These are phyloP conservation scores for Pleurotus pulmonarius DNA, from an alignment of 768 basidiomycete genomes.

Conservation along the genomic window DNA sequence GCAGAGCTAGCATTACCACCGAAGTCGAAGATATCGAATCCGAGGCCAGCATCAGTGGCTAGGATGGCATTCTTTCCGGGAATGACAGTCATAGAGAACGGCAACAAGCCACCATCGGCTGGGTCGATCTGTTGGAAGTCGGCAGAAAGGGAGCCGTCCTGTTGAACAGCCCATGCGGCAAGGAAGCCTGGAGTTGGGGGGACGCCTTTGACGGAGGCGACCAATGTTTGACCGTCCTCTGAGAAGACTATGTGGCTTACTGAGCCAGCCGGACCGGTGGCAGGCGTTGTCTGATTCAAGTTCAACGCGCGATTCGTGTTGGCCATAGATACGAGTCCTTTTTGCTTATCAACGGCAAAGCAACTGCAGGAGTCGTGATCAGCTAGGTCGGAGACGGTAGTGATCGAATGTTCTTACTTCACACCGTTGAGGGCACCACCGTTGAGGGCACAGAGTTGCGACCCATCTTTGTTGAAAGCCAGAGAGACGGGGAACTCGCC, in stretches of 20 bases:
- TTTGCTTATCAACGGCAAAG: conserved; percentile 36
- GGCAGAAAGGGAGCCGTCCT: conserved; percentile 38
- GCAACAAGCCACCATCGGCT: conserved; percentile 37
- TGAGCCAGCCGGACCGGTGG: conserved; percentile 44
- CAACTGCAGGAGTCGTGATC: conserved; percentile 25
- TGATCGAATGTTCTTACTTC: conserved; percentile 18
- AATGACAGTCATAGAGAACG: conserved; percentile 45
- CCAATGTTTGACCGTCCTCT: conserved; percentile 37
- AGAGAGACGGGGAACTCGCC: conserved; percentile 51
- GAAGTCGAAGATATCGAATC: conserved; percentile 34
- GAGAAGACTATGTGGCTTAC: conserved; percentile 44
- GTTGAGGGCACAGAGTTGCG: conserved; percentile 36
- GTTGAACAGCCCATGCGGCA: conserved; percentile 44
- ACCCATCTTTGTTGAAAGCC: conserved; percentile 29
- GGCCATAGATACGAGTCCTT: conserved; percentile 33
- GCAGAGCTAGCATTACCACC: conserved; percentile 24
- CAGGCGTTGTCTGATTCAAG: conserved; percentile 49
- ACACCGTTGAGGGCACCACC: conserved; percentile 41
- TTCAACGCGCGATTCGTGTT: conserved; percentile 39
- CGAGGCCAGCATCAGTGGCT: conserved; percentile 36
- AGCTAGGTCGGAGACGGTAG: background rate
- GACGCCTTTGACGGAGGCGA: conserved; percentile 46
- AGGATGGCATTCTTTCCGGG: conserved; percentile 35
- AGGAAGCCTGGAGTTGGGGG: conserved; percentile 47
- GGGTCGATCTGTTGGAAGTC: conserved; percentile 34